Conservation (phyloP, 2,329 filamentous ascomycete genomes). For the Piedraia hortae region DNA sequence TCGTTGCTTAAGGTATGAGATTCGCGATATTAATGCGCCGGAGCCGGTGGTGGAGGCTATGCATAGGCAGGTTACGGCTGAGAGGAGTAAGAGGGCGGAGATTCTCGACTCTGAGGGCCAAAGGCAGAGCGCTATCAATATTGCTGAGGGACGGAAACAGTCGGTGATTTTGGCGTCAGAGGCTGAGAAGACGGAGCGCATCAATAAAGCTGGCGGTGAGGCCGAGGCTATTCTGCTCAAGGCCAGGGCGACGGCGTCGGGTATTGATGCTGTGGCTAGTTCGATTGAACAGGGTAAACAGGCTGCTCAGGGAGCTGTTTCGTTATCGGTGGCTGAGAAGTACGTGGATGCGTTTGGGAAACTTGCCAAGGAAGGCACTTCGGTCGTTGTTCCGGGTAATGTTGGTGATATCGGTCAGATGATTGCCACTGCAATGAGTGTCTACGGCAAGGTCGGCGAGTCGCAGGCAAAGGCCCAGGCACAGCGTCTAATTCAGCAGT, state of each 20-base stretch:
- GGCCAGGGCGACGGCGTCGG: constrained; percentile 59
- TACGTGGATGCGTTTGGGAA: constrained; percentile 89
- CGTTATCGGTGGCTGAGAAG: constrained; percentile 78
- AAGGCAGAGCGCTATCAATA: constrained; percentile 92
- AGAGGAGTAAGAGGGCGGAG: constrained; percentile 89
- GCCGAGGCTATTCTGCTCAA: constrained; percentile 76
- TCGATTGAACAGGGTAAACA: constrained; percentile 46
- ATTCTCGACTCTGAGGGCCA: constrained; percentile 95
- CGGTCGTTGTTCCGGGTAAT: constrained; percentile 85
- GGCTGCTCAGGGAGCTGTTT: constrained; percentile 58
- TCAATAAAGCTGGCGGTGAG: constrained; percentile 81
- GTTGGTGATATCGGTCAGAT: constrained; percentile 88
- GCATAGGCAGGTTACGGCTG: constrained; percentile 92
- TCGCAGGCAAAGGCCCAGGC: constrained; percentile 33
- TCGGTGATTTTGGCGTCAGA: constrained; percentile 89
- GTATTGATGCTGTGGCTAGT: constrained; percentile 58
- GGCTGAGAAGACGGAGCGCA: constrained; percentile 65
- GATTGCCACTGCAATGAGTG: constrained; percentile 86
- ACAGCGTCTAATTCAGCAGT: constrained; percentile 4
- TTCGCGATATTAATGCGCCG: constrained; percentile 90
- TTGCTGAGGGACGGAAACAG: constrained; percentile 92
- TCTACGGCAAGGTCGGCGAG: constrained; percentile 84
- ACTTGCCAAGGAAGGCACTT: constrained; percentile 81
- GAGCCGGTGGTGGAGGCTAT: constrained; percentile 85
- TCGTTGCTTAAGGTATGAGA: constrained; percentile 87